Percentiles rank a stretch among this genome's conserved stretches.
Conservation (phyloP, 2,329 filamentous ascomycete genomes). For the Sclerotinia borealis region DNA sequence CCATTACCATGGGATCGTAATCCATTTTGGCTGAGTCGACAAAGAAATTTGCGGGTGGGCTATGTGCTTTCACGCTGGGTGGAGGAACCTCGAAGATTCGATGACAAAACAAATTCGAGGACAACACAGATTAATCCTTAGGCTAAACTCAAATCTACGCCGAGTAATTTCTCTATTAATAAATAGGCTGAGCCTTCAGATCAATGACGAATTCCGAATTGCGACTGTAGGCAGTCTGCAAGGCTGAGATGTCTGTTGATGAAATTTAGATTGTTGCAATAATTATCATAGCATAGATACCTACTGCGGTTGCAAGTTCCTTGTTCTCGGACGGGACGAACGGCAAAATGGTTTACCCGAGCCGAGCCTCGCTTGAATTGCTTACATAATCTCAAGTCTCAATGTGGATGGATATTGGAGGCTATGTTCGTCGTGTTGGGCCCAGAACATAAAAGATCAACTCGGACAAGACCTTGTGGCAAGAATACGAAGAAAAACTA, state of each 20-base stretch:
- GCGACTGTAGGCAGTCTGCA: conserved; percentile 16
- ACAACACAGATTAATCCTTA: not conserved
- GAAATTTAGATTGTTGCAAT: conserved; percentile 1
- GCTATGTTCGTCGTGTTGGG: conserved; percentile 4
- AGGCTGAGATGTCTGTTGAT: conserved; percentile 19
- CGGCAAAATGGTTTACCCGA: not conserved
- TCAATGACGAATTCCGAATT: not conserved
- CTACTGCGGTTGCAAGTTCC: conserved; percentile 7
- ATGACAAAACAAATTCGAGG: too few species aligned
- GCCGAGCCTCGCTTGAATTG: not conserved
- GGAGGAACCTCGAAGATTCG: not conserved
- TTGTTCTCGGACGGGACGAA: not conserved
- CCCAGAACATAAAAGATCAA: conserved; percentile 1
- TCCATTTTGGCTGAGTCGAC: conserved; percentile 36
- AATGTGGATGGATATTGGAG: not conserved
- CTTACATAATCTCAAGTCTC: not conserved
- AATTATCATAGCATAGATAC: not conserved
- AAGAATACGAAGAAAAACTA: not conserved
- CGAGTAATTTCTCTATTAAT: conserved; percentile 1
- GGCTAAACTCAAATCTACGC: not conserved
- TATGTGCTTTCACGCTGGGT: conserved; percentile 18
- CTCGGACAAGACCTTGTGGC: not conserved
- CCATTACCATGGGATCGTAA: conserved; percentile 40
- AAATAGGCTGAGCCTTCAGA: not conserved
- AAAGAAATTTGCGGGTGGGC: conserved; percentile 8